These are phyloP conservation scores for Tagetes patula DNA, from an alignment of 129 eudicot genomes.

Conservation along the genomic window DNA sequence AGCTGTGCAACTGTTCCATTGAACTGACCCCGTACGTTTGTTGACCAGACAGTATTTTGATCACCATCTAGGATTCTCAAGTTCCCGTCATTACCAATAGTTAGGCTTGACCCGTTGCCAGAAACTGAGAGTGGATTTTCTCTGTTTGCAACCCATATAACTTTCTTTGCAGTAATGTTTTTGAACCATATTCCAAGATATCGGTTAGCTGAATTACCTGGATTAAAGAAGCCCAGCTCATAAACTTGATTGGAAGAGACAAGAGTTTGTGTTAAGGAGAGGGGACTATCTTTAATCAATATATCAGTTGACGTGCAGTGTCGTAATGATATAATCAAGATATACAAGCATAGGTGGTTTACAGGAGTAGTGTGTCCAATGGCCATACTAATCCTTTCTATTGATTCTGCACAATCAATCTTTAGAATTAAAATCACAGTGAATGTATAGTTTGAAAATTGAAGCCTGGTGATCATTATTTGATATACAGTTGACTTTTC, in stretches of 20 bases:
- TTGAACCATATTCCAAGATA: constrained; percentile 41
- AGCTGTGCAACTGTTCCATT: constrained; percentile 29
- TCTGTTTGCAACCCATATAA: constrained; percentile 37
- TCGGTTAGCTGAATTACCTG: constrained; percentile 22
- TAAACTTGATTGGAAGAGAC: constrained; percentile 33
- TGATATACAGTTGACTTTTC: constrained; percentile 22
- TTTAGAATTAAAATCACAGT: background rate
- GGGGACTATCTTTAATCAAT: constrained; percentile 16
- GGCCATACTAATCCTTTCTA: background rate
- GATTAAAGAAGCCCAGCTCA: constrained; percentile 40
- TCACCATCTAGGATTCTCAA: constrained; percentile 35
- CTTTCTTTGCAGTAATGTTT: background rate
- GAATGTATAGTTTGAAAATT: background rate
- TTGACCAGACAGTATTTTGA: constrained; percentile 32
- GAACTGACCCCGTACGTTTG: constrained; percentile 25
- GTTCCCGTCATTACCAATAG: constrained; percentile 33
- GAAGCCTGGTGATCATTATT: no score
- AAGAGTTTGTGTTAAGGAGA: constrained; percentile 30
- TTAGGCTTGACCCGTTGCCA: constrained; percentile 18
- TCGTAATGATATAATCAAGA: constrained; percentile 13
- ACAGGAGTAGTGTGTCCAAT: background rate
- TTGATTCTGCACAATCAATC: background rate
- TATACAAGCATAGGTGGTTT: constrained; percentile 6
- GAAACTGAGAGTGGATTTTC: constrained; percentile 29
- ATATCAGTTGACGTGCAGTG: constrained; percentile 10